Conservation (phyloP, 1,284 basidiomycete species). For the Boletus calvinii region DNA sequence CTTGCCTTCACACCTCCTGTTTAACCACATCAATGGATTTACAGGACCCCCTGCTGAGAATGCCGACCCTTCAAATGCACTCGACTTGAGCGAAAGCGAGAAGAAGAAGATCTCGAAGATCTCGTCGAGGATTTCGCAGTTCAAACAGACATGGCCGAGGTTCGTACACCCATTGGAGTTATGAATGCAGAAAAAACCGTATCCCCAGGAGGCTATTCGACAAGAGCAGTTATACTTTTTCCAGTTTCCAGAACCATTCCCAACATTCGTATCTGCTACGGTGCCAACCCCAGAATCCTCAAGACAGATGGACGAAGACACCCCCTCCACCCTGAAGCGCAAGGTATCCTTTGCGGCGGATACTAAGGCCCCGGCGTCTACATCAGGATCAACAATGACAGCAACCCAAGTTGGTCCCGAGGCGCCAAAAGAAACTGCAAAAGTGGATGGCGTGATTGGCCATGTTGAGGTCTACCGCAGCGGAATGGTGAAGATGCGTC, state of each 20-base stretch:
- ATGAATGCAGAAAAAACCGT: constrained; percentile 3
- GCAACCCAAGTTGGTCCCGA: constrained; percentile 24
- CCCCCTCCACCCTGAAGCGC: constrained; percentile 37
- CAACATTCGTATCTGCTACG: constrained; percentile 55
- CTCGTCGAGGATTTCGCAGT: constrained; percentile 79
- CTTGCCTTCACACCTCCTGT: not conserved
- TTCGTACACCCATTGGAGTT: constrained; percentile 26
- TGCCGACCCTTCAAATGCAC: constrained; percentile 66
- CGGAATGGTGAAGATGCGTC: constrained; percentile 84
- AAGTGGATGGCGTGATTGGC: constrained; percentile 78
- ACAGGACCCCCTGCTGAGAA: constrained; percentile 38
- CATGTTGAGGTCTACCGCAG: constrained; percentile 81
- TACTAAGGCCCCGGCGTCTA: constrained; percentile 44
- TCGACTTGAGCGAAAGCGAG: constrained; percentile 83
- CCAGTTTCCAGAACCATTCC: constrained; percentile 91
- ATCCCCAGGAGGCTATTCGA: constrained; percentile 41
- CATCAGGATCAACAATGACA: constrained; percentile 29
- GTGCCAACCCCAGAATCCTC: constrained; percentile 19
- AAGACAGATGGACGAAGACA: constrained; percentile 32
- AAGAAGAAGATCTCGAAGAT: constrained; percentile 83
- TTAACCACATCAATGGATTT: not conserved
- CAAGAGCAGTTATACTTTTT: constrained; percentile 84
- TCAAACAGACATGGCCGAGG: constrained; percentile 41
- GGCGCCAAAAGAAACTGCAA: constrained; percentile 36
- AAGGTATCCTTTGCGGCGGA: constrained; percentile 63